Evolutionary conservation across 1,139 yeast genomes (phyloP), one percentile per base, ranked within the genome.

Genomic region (Candida neerlandica): DNA sequence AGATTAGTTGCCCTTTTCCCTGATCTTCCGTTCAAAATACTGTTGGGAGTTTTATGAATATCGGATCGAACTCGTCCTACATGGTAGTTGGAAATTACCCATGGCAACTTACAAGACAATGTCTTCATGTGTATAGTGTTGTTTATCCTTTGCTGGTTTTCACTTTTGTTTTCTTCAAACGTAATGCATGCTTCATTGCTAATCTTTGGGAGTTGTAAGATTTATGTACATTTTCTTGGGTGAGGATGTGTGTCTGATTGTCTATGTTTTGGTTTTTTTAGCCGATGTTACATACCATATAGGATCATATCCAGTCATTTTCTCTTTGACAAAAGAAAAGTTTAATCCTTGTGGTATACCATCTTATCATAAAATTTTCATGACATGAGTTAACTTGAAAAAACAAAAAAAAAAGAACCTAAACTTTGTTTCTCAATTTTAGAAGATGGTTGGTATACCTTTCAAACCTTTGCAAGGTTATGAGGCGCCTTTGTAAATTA

Each of bases 1-100:
- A 16, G 30, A 37, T 37, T 37, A 21, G 41, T 37, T 10, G 30
- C 41, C 41, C 41, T 37, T 37, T 37, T 21, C 23, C 40, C 14
- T 35, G 19, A 19, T 35, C 27, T 18, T 35, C 40, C 40, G 40
- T 21, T 37, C 30, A n/a, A n/a, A n/a, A n/a, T 19, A 2, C 21
- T 10, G 23, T 35, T 11, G 15, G 9, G 19, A 18, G 10, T 16
- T 23, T 23, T 11, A 7, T 9, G 5, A 7, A 37, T 21, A 21
- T 37, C 41, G 41, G 41, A 37, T 21, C 41, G 29, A 27, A 19
- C 2, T 15, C 39, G 14, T n/a, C 33, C 33, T 12, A 29, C 7
- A 2, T 23, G 27, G 27, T n/a, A n/a, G n/a, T n/a, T n/a, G n/a
- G 7, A 7, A 23, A 23, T 23, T 23, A 23, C 27, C 5, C 27